Conservation (phyloP, 2,329 filamentous ascomycete species). For the Calonectria crousiana region DNA sequence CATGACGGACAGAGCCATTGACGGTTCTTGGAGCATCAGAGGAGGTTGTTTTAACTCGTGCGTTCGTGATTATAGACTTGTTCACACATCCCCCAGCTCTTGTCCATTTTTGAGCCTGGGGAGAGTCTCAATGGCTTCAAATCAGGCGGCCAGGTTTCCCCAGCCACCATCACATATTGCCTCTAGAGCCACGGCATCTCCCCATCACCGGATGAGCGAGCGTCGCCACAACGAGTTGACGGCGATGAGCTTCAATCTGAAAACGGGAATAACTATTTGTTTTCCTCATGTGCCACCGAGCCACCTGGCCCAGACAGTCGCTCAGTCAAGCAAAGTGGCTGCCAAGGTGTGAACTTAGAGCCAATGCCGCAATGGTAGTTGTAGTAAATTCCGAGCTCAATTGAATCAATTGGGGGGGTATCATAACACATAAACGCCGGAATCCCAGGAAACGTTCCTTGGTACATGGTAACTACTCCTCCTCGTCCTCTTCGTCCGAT, state of each 20-base stretch:
- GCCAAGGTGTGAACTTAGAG: background rate
- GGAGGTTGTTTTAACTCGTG: background rate
- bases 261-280: background rate
- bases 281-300: background rate
- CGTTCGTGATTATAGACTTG: background rate
- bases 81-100: background rate
- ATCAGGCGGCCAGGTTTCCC: background rate
- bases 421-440: constrained; percentile 11
- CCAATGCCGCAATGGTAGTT: background rate
- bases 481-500: constrained; percentile 35
- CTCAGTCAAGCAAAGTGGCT: background rate
- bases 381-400: constrained; percentile 21
- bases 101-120: background rate
- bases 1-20: constrained; percentile 32
- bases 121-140: constrained; percentile 21
- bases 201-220: background rate
- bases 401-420: constrained; percentile 25
- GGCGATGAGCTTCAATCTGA: background rate
- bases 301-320: too few species aligned
- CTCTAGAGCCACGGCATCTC: constrained; percentile 27
- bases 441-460: background rate
- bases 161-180: background rate
- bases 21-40: background rate
- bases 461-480: constrained; percentile 8
- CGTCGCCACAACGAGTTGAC: background rate